Base-by-base conservation (phyloP, 768 basidiomycete species). In the Goffeauzyma gilvescens region DNA sequence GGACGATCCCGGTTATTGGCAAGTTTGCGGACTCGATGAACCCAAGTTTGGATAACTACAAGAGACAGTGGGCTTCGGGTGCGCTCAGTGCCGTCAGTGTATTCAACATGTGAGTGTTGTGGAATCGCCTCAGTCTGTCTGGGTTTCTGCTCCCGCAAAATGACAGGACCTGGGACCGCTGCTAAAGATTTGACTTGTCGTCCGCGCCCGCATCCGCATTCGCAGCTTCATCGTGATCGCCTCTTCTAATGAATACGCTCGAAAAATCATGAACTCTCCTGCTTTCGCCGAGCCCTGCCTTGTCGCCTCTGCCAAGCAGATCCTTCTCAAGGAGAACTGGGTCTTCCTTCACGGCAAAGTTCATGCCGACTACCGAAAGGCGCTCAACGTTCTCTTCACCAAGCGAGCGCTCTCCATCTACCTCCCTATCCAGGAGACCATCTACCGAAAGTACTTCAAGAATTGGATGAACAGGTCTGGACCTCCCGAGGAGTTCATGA, bases 211-310 rank as follows among this genome's bases (percentile, higher is more conserved):
- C n/a, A n/a, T 17, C 6, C n/a, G n/a, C 7, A 1, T 1, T 13
- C 2, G n/a, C 59, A 98, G 93, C 54, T 96, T 95, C 65, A 96
- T 98, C 58, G 93, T 98, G 57, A 89, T 96, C 75, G 86, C 87
- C 18, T 83, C 90, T 6, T 78, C 82, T 3, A 96, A 86, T 55
- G 79, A 90, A 52, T 85, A 75, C 64, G 69, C 89, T 9, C 80
- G 90, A 57, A 95, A 90, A 66, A 89, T 96, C 53, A 69, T 98
- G 59, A 95, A 96, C 69, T 86, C 86, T 4, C 90, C 93, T 0
- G 72, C 66, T 7, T 77, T 82, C 54, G 81, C 93, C 21, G 89
- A 95, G 62, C 93, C 93, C 0, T 90, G 85, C 59, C 75, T 98
- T 14, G 86, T 95, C 22, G 71, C 85, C 51, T 81, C 85, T 5